Percentiles rank a stretch among this genome's conserved stretches.
Conservation (phyloP, 2,329 filamentous ascomycete species). For the Sclerotinia minor region DNA sequence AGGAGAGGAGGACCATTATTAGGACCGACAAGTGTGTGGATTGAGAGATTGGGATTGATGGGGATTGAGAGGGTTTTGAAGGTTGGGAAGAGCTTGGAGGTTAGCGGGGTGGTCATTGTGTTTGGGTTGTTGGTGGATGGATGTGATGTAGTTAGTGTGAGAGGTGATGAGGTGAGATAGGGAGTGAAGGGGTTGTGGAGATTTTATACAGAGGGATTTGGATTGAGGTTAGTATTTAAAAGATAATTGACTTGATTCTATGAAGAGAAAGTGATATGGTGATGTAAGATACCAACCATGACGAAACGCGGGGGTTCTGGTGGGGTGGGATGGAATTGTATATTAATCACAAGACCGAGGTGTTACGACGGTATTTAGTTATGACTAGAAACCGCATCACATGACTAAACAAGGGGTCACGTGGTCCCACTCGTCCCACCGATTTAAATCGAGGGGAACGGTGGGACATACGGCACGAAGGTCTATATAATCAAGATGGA, state of each 20-base stretch:
- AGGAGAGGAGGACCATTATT: conserved; percentile 45
- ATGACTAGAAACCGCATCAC: too few relatives aligned
- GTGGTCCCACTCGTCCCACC: too few relatives aligned
- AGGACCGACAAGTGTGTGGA: not conserved
- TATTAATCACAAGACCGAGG: too few relatives aligned
- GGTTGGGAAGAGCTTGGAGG: conserved; percentile 2
- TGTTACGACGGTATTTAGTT: too few relatives aligned
- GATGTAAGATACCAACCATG: not conserved
- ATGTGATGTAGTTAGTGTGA: too few relatives aligned
- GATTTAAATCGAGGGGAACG: too few relatives aligned
- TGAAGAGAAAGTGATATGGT: not conserved
- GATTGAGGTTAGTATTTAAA: too few relatives aligned
- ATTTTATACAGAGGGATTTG: too few relatives aligned
- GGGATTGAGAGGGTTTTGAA: not conserved
- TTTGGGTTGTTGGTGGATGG: not conserved
- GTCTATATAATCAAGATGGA: too few relatives aligned
- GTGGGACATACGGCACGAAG: too few relatives aligned
- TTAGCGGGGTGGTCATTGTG: not conserved
- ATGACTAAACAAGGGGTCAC: too few relatives aligned
- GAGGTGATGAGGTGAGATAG: not conserved
- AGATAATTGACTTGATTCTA: not conserved
- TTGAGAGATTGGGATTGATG: not conserved
- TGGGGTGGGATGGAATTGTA: not conserved
- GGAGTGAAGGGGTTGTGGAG: too few relatives aligned
- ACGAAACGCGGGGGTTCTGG: conserved; percentile 8